Evolutionary conservation across 257 asterid genomes (phyloP).

Genomic region (Solanum chaucha): DNA sequence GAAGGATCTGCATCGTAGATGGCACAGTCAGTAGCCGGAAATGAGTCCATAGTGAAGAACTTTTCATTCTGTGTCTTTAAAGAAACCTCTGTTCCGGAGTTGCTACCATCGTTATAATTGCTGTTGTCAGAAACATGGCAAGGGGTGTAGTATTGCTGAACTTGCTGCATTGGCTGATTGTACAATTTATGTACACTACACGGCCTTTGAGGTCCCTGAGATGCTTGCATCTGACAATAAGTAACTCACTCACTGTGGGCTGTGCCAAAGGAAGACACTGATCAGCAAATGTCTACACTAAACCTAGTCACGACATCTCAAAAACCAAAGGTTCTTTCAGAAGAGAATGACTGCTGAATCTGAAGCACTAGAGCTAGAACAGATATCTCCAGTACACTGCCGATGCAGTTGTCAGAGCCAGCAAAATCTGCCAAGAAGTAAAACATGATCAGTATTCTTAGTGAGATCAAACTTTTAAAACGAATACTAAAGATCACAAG

Average conservation of each 20-base stretch:
- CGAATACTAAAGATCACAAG: background rate
- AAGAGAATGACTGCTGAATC: background rate
- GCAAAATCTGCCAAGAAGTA: background rate
- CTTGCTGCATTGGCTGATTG: slow-evolving; percentile 42
- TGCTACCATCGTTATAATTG: slow-evolving; percentile 20
- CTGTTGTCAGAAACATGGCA: slow-evolving; percentile 39
- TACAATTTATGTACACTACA: slow-evolving; percentile 25
- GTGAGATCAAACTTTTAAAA: background rate
- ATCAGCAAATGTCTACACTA: background rate
- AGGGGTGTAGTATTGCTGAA: slow-evolving; percentile 29
- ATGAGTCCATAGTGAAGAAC: slow-evolving; percentile 74
- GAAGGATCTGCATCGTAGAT: slow-evolving; percentile 52
- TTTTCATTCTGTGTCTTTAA: slow-evolving; percentile 42
- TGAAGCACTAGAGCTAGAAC: background rate
- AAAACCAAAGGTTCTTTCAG: background rate
- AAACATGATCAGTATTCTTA: background rate
- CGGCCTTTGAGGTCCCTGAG: slow-evolving; percentile 48
- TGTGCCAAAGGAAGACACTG: background rate
- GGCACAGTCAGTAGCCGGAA: slow-evolving; percentile 35
- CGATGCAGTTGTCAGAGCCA: background rate
- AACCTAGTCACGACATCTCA: background rate
- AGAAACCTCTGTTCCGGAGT: slow-evolving; percentile 39
- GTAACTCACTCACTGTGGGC: background rate
- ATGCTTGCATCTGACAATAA: slow-evolving; percentile 47
- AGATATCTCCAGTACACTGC: background rate